Percentiles rank a stretch among this genome's conserved stretches.
These are phyloP conservation scores for Entomortierella beljakovae DNA, from an alignment of 192 early-diverging fungal genomes.

Conservation along the genomic window DNA sequence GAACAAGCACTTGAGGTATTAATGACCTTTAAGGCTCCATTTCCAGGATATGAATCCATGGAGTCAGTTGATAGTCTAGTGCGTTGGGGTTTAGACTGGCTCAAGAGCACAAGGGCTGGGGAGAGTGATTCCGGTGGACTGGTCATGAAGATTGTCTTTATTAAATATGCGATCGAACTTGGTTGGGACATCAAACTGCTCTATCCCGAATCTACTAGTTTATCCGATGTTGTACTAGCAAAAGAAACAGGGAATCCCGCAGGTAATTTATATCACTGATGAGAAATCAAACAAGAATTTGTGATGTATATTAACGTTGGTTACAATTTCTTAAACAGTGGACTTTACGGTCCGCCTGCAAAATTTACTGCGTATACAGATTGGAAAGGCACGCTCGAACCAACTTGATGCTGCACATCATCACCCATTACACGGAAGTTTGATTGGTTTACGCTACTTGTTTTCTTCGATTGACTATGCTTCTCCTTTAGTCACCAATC, in stretches of 20 bases:
- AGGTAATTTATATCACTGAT: slow-evolving; percentile 19
- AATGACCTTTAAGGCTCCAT: slow-evolving; percentile 71
- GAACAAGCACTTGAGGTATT: slow-evolving; percentile 78
- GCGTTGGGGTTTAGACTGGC: slow-evolving; percentile 68
- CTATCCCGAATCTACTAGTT: slow-evolving; percentile 15
- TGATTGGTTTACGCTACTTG: slow-evolving; percentile 68
- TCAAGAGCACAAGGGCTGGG: slow-evolving; percentile 75
- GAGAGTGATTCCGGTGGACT: slow-evolving; percentile 90
- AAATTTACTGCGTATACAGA: slow-evolving; percentile 60
- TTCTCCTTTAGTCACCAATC: slow-evolving; percentile 52
- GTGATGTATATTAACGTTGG: neutral
- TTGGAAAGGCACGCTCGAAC: slow-evolving; percentile 59
- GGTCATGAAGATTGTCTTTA: slow-evolving; percentile 81
- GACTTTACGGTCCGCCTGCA: slow-evolving; percentile 66
- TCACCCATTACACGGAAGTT: slow-evolving; percentile 67
- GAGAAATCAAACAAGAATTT: neutral
- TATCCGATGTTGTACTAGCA: slow-evolving; percentile 12
- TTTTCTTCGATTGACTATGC: slow-evolving; percentile 71
- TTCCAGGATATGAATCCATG: slow-evolving; percentile 64
- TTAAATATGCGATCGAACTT: slow-evolving; percentile 76
- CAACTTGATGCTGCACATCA: slow-evolving; percentile 63
- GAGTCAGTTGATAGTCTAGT: slow-evolving; percentile 65
- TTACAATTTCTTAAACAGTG: no score
- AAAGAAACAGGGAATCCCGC: slow-evolving; percentile 31
- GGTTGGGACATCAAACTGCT: slow-evolving; percentile 53